phyloP scores from a whole-genome alignment of 495 filamentous ascomycete genomes.

The Hypoxylon rickii region DNA sequence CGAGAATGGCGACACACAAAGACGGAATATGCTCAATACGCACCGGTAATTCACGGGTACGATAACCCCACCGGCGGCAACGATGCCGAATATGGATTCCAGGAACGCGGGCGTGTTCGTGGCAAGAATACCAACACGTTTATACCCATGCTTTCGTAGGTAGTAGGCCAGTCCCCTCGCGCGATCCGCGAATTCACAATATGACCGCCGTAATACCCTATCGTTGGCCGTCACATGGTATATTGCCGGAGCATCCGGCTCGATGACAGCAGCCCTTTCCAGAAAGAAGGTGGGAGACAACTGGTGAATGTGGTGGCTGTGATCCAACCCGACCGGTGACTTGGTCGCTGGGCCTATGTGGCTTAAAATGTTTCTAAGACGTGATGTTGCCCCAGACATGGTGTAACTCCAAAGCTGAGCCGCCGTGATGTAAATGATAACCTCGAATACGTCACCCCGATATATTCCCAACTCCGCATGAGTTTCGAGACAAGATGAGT shows the following conservation, averaged over 20 bases:
- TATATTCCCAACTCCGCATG: not conserved
- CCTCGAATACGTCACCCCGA: not conserved
- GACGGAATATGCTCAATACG: slow-evolving; percentile 13
- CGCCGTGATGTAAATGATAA: not conserved
- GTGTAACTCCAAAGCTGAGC: not conserved
- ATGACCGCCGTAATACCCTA: slow-evolving; percentile 70
- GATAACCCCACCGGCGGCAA: slow-evolving; percentile 79
- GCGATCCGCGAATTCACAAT: slow-evolving; percentile 80
- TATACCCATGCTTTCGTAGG: slow-evolving; percentile 69
- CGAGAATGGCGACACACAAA: not conserved
- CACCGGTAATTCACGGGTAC: slow-evolving; percentile 80
- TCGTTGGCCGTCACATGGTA: slow-evolving; percentile 85
- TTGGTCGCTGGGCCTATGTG: slow-evolving; percentile 59
- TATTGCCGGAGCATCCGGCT: slow-evolving; percentile 86
- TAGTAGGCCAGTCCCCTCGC: slow-evolving; percentile 87
- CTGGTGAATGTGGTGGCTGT: slow-evolving; percentile 71
- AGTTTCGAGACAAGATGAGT: not conserved
- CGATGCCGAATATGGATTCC: slow-evolving; percentile 86
- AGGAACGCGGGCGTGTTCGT: slow-evolving; percentile 96
- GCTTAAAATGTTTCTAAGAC: slow-evolving; percentile 60
- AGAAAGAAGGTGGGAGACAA: slow-evolving; percentile 91
- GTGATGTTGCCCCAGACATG: slow-evolving; percentile 55
- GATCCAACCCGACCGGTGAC: slow-evolving; percentile 45
- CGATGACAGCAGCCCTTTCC: slow-evolving; percentile 83
- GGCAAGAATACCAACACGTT: slow-evolving; percentile 76